Percentiles rank a stretch among this genome's conserved stretches.
Evolutionary conservation across 805 yeast genomes (phyloP).

Genomic region (Lachancea cidri): DNA sequence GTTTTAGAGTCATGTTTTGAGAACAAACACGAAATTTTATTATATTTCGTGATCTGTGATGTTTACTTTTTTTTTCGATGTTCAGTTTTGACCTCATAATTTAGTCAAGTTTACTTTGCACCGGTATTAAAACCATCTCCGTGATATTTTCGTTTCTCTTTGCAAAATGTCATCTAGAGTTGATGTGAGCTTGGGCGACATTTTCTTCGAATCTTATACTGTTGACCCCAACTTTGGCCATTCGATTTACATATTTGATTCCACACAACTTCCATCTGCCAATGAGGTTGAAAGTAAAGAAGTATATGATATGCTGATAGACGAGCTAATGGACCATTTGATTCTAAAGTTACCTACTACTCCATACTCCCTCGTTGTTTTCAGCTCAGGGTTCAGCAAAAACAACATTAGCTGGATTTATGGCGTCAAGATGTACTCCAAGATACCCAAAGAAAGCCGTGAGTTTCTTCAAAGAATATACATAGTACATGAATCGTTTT

Average conservation of each 20-base stretch:
- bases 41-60: no score
- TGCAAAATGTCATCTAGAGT: slow-evolving; percentile 12
- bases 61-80: background rate
- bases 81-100: background rate
- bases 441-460: slow-evolving; percentile 52
- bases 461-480: slow-evolving; percentile 56
- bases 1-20: no score
- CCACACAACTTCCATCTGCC: slow-evolving; percentile 69
- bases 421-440: slow-evolving; percentile 54
- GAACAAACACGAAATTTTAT: no score
- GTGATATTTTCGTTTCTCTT: no score
- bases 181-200: slow-evolving; percentile 35
- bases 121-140: no score
- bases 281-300: slow-evolving; percentile 37
- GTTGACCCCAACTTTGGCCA: slow-evolving; percentile 61
- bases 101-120: no score
- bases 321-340: slow-evolving; percentile 53
- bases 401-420: slow-evolving; percentile 56
- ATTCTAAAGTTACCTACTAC: slow-evolving; percentile 53
- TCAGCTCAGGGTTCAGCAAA: slow-evolving; percentile 73
- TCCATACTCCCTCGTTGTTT: slow-evolving; percentile 64
- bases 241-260: slow-evolving; percentile 79
- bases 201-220: slow-evolving; percentile 55
- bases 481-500: slow-evolving; percentile 89
- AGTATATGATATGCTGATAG: slow-evolving; percentile 35